A percentile compares a stretch with the other conserved stretches of the same genome.
Conservation (phyloP, 306 rosid genomes). For the Trifolium dubium region DNA sequence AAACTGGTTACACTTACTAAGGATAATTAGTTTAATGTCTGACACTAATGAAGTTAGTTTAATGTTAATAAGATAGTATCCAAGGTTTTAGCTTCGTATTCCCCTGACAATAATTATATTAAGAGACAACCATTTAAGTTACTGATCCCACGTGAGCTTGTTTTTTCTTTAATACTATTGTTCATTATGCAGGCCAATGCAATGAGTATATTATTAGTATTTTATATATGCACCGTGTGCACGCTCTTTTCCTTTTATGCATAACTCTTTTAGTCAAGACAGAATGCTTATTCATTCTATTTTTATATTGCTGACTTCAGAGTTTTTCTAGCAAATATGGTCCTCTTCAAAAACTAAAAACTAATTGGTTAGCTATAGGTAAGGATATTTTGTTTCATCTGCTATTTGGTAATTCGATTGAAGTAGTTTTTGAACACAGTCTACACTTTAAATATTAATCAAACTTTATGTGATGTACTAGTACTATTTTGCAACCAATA, state of each 20-base stretch:
- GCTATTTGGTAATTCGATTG: neutral
- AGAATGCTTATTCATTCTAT: conserved; percentile 26
- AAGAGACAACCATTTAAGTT: conserved; percentile 60
- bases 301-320: neutral
- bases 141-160: conserved; percentile 67
- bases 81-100: conserved; percentile 65
- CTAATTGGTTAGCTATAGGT: neutral
- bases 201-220: neutral
- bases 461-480: neutral
- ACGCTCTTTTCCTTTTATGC: neutral
- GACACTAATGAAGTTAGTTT: conserved; percentile 39
- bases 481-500: neutral
- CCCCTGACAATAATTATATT: conserved; percentile 56
- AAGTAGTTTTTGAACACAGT: neutral
- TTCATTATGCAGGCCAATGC: neutral
- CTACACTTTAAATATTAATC: neutral
- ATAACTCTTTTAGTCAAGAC: conserved; percentile 40
- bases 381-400: neutral
- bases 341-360: neutral
- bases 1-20: conserved; percentile 26
- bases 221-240: neutral
- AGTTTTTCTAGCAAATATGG: neutral
- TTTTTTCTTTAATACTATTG: conserved; percentile 26
- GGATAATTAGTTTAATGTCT: conserved; percentile 28
- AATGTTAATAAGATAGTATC: conserved; percentile 61